Evolutionary conservation across 257 asterid species (phyloP).

Genomic region (Solanum medicagineum): DNA sequence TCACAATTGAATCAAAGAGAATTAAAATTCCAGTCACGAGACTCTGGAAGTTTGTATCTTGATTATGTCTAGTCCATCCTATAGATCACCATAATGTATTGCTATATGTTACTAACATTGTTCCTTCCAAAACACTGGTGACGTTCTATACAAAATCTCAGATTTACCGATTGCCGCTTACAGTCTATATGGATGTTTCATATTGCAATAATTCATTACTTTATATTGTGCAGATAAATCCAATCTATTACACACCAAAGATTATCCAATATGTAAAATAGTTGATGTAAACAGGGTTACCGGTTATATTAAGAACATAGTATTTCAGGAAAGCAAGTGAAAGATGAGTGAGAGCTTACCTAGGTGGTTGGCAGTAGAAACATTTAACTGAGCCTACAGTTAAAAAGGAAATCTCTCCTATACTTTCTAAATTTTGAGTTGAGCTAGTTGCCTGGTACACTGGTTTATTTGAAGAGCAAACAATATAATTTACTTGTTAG

Average conservation of each 20-base stretch:
- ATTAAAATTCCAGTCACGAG: not conserved
- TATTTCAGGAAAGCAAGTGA: not conserved
- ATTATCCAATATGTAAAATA: not conserved
- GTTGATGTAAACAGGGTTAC: not conserved
- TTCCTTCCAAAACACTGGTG: not conserved
- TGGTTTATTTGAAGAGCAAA: not conserved
- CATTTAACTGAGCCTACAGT: not conserved
- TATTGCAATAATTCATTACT: not conserved
- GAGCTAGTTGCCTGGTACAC: not conserved
- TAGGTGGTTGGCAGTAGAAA: not conserved
- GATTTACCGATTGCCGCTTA: not conserved
- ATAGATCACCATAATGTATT: not conserved
- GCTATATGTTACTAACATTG: not conserved
- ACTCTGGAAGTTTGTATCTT: not conserved
- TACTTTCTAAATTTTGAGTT: not conserved
- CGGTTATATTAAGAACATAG: not conserved
- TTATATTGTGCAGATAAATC: not conserved
- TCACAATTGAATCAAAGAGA: not conserved
- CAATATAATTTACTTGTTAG: not conserved
- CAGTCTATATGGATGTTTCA: not conserved
- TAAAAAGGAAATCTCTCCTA: not conserved
- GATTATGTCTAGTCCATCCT: not conserved
- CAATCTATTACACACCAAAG: not conserved
- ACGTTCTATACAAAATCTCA: not conserved
- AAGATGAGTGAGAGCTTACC: not conserved